Evolutionary conservation across 768 basidiomycete species (phyloP).

Genomic region (Holtermannia corniformis): DNA sequence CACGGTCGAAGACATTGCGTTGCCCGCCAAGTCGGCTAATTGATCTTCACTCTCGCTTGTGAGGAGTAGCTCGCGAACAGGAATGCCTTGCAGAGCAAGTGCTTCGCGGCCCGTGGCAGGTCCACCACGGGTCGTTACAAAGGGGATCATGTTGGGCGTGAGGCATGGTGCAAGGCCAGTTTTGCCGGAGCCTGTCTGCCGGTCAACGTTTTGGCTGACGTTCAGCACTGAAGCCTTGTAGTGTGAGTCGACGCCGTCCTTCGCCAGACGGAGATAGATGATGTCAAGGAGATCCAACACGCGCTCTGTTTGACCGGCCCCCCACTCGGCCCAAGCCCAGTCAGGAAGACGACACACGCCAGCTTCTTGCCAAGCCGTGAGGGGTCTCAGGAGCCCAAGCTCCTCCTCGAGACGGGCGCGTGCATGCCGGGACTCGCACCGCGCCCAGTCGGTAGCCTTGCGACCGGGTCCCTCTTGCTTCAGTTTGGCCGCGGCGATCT

Average conservation of each 20-base stretch:
- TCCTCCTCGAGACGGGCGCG: conserved; percentile 73
- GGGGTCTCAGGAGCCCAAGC: conserved; percentile 69
- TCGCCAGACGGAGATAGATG: conserved; percentile 67
- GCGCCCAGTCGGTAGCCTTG: conserved; percentile 70
- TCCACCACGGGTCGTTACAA: conserved; percentile 88
- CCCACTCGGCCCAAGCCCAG: conserved; percentile 92
- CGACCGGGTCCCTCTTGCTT: conserved; percentile 51
- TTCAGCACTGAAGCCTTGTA: conserved; percentile 97
- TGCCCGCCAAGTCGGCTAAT: conserved; percentile 85
- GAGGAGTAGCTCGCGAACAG: conserved; percentile 78
- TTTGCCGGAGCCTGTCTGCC: conserved; percentile 69
- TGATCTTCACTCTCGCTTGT: conserved; percentile 91
- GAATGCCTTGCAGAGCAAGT: conserved; percentile 85
- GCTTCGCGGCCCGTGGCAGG: conserved; percentile 92
- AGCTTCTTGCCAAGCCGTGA: conserved; percentile 93
- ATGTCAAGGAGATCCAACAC: conserved; percentile 97
- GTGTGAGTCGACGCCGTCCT: conserved; percentile 68
- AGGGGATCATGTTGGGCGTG: conserved; percentile 94
- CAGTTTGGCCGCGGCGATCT: conserved; percentile 47
- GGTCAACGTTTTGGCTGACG: conserved; percentile 90
- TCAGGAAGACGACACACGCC: conserved; percentile 69
- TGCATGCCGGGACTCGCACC: conserved; percentile 86
- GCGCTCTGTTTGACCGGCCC: conserved; percentile 78
- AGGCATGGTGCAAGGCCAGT: conserved; percentile 84
- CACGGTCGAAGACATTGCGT: conserved; percentile 96